A percentile compares a stretch with the other conserved stretches of the same genome.
Conservation (phyloP, 257 asterid species). For the Solanum sparsipilum region DNA sequence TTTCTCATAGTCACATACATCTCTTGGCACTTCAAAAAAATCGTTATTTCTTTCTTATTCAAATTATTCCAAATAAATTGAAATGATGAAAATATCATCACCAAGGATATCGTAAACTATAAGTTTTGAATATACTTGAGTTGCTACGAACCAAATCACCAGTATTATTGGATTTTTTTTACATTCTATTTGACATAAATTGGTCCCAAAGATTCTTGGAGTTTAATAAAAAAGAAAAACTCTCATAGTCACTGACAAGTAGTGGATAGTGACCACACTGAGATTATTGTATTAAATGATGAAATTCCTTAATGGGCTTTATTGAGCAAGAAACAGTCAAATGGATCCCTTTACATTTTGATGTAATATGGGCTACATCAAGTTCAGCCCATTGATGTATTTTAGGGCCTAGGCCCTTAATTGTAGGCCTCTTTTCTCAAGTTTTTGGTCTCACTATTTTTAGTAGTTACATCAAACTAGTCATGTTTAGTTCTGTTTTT, state of each 20-base stretch:
- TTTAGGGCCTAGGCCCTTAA: background rate
- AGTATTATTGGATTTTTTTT: background rate
- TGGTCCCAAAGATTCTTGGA: background rate
- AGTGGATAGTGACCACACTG: background rate
- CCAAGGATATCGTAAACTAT: background rate
- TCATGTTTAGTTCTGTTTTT: background rate
- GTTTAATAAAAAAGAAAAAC: background rate
- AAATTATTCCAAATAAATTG: background rate
- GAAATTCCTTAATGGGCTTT: background rate
- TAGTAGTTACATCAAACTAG: background rate
- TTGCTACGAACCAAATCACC: background rate
- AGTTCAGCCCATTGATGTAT: background rate
- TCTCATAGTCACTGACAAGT: background rate
- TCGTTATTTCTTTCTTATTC: background rate
- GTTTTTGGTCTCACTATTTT: background rate
- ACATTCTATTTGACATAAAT: background rate
- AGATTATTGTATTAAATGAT: background rate
- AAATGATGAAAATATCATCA: background rate
- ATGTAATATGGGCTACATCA: background rate
- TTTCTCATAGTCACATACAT: background rate
- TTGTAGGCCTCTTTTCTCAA: background rate
- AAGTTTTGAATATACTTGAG: background rate
- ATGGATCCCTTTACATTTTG: background rate
- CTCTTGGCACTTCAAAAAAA: background rate
- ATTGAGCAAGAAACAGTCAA: background rate